Evolutionary conservation across 164 flowering plant genomes (phyloP), one percentile per base, ranked within the genome.

Genomic region (Malania oleifera): DNA sequence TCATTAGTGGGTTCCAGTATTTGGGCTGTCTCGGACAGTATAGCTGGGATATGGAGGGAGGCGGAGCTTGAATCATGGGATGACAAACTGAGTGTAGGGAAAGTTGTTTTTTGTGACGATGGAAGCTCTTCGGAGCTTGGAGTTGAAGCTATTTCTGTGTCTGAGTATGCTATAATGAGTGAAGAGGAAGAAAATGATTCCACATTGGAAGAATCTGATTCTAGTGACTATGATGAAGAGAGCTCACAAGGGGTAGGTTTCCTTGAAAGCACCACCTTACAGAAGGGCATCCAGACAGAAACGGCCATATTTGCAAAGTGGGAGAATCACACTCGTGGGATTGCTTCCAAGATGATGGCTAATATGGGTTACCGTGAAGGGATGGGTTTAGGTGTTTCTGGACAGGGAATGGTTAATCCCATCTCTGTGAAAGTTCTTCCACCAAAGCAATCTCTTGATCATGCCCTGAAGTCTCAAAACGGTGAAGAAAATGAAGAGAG

Each of bases 341-440:
- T 93, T 61, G 99, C 99, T 70, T 93, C 99, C 25, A 88, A 86
- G 75, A 93, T 93, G 99, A 93, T 93, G 99, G 96, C 97, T 24
- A 90, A 72, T 60, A 93, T 93, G 99, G 99, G 99, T 48, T 93
- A 82, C 58, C 83, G 84, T 27, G 96, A 87, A 63, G 99, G 99
- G 34, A 93, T 88, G 97, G 99, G 99, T 10, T 73, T 93, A 56
- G 97, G 99, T 37, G 76, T 67, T 41, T 63, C 86, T 0, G 95
- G 96, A 0, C 99, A 88, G 59, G 99, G 99, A 39, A 85, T 82
- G 58, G 54, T 88, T 19, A 64, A 88, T 47, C 99, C 97, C 0
- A 70, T 93, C 24, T 35, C 85, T 13, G 91, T 90, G 26, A 86
- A 80, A 67, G 97, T 82, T 52, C 95, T 86, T 53, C 85, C 87